phyloP scores from a whole-genome alignment of 352 stramenopile species.

The Phytophthora nicotianae region DNA sequence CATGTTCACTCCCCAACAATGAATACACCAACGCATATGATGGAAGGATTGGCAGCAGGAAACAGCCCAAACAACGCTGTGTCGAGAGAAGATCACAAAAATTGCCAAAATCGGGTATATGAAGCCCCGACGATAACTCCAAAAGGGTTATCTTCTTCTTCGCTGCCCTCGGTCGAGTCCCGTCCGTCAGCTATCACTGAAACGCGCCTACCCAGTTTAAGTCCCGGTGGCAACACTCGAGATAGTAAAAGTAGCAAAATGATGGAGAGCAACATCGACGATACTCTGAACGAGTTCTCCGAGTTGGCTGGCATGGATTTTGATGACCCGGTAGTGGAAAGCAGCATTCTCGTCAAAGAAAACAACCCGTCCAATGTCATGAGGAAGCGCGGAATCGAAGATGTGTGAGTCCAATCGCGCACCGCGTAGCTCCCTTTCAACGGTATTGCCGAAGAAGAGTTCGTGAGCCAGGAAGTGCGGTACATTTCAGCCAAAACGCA shows the following conservation, averaged over 20 bases:
- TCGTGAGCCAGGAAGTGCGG: conserved; percentile 10
- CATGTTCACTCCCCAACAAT: neutral
- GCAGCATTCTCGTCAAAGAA: conserved; percentile 66
- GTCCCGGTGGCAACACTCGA: conserved; percentile 3
- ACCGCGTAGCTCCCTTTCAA: conserved; percentile 15
- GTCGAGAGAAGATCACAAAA: conserved; percentile 9
- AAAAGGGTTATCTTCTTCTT: conserved; percentile 10
- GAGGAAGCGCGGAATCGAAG: conserved; percentile 71
- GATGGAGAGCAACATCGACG: conserved; percentile 45
- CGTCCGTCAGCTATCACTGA: conserved; percentile 24
- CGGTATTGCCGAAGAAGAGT: conserved; percentile 1
- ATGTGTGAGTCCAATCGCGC: conserved; percentile 47
- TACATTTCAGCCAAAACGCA: conserved; percentile 21
- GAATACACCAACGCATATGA: conserved; percentile 16
- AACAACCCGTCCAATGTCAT: conserved; percentile 53
- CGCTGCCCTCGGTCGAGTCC: conserved; percentile 18
- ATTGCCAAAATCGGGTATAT: conserved; percentile 14
- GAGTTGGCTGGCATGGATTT: conserved; percentile 83
- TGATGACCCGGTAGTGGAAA: conserved; percentile 65
- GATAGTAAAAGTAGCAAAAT: conserved; percentile 24
- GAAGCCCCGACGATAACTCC: conserved; percentile 11
- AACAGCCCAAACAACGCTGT: conserved; percentile 8
- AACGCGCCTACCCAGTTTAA: conserved; percentile 16
- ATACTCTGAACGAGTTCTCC: conserved; percentile 73
- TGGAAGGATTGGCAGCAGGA: conserved; percentile 19